Conservation (phyloP, 108 stramenopile species). For the Schizochytrium sp. region DNA sequence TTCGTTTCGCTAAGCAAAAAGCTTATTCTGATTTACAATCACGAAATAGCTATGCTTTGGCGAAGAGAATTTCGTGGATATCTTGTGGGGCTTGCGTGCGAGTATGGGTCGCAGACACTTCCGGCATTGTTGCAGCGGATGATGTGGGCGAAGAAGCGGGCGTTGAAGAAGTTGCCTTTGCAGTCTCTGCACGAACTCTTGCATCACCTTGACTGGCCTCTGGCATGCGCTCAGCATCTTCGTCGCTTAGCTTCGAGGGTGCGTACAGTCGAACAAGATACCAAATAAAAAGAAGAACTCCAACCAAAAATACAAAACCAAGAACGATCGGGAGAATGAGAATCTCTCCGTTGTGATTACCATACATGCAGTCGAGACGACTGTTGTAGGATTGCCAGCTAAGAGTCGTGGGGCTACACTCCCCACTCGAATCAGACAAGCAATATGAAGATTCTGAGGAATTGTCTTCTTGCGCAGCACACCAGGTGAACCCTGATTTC, state of each 20-base stretch:
- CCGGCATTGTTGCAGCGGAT: no score
- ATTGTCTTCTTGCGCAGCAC: no score
- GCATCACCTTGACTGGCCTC: background rate
- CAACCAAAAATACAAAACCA: background rate
- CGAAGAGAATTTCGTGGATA: no score
- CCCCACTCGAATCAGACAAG: no score
- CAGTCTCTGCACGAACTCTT: background rate
- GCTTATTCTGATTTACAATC: no score
- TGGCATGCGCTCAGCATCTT: background rate
- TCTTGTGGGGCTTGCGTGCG: no score
- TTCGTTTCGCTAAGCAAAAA: no score
- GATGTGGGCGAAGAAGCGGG: background rate
- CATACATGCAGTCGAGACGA: constrained; percentile 17
- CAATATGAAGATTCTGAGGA: no score
- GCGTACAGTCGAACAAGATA: background rate
- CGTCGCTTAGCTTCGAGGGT: background rate
- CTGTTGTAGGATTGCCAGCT: background rate
- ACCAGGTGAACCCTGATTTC: no score
- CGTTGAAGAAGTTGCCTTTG: background rate
- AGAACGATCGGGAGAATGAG: constrained; percentile 15
- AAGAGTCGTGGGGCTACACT: background rate
- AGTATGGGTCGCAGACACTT: no score
- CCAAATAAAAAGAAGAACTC: background rate
- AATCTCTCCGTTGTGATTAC: background rate
- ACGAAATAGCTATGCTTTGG: no score